Evolutionary conservation across 441 rosid species (phyloP), one percentile per base, ranked within the genome.

Genomic region (Euphorbia celastroides): DNA sequence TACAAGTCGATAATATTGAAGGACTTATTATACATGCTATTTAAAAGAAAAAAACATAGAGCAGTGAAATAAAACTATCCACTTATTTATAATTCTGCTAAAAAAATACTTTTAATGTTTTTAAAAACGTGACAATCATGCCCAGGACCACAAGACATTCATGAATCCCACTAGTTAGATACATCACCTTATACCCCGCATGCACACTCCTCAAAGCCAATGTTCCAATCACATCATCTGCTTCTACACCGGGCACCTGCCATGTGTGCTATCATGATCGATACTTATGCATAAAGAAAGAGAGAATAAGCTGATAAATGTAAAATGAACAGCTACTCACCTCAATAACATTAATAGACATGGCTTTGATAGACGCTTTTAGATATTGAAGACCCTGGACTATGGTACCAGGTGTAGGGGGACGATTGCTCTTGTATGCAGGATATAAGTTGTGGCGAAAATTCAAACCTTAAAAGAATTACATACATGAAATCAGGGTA

Each of bases 211-310:
- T 89, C 42, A 73, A 57, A 67, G 97, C 97, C 84, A 94, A 72
- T 25, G 99, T 92, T 70, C 99, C 99, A 72, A 94, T 89, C 59
- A 94, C 99, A 74, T 94, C 99, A 75, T 92, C 98, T 62, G 99
- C 99, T 87, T 94, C 99, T 69, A 94, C 99, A 67, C 99, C 98
- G 60, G 96, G 91, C 69, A 92, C 94, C 97, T 93, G 81, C 66
- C 77, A 80, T 57, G 27, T 48, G 59, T 64, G 70, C 64, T 71
- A 68, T 69, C 64, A 62, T 66, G 68, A 66, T 75, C 60, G 75
- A 63, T 72, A 46, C 75, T 72, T 31, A 67, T 56, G 66, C 12
- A 44, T 44, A 67, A 16, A 36, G 72, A 31, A 19, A 75, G 42
- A 55, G 64, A 48, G 54, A 73, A 27, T 26, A 31, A 61, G 72